Base-by-base conservation (phyloP, 2,329 filamentous ascomycete species). In the Annulohypoxylon truncatum region DNA sequence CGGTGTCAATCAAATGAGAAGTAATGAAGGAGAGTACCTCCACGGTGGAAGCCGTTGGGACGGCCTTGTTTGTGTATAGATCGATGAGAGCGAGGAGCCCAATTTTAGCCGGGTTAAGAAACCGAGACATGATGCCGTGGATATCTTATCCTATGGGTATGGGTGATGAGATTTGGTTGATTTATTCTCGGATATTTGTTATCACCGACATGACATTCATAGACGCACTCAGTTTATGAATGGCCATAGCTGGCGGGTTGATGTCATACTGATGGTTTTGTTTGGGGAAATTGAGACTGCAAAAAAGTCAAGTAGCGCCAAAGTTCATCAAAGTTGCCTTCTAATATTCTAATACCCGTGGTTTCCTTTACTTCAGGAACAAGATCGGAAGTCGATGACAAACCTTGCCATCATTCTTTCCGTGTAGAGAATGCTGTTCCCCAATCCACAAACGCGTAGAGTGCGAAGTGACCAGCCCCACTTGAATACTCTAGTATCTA, bases 81-180 rank as follows among this genome's bases (percentile, higher is more conserved):
- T 93, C 88, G 55, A 96, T 86, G 56, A 99, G 86, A 58, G 89
- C 88, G 59, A 98, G 85, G 22, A 97, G 85, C 74, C 91, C 90
- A 71, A 98, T 87, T 77, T 96, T 97, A 71, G 93, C 90, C 10
- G 95, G 92, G n/a, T 92, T 97, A 47, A 98, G 85, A 78, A 91
- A 97, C 61, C 92, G 91, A 73, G 90, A 87, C 90, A 95, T 96
- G 55, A 12, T 66, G 42, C 22, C 29, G 22, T 28, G 12, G 26
- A 4, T 15, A 33, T 5, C 8, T 18, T 13, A 38, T 29, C 12
- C 9, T 13, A 12, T 2, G 28, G 9, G 3, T 20, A 22, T 47
- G n/a, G 29, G 4, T 13, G 6, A 52, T 31, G 22, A 18, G 38
- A 2, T 15, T 2, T 38, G 3, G 15, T 28, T 12, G 24, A 47